Evolutionary conservation across 768 basidiomycete genomes (phyloP).

Genomic region (Inosperma sp.): DNA sequence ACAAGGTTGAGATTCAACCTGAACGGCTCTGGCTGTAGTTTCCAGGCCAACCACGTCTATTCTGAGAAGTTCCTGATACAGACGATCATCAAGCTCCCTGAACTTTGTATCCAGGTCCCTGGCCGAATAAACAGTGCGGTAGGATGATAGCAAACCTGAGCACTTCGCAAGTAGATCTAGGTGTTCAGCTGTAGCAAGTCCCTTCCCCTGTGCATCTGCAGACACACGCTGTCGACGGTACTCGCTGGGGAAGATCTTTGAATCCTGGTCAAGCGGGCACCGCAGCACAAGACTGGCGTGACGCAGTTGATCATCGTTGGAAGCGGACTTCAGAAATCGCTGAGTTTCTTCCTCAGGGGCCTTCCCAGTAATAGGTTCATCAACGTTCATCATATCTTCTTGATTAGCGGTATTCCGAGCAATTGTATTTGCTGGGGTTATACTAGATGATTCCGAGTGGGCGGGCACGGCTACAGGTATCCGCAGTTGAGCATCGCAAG

Average conservation of each 20-base stretch:
- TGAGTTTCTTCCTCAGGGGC: neutral
- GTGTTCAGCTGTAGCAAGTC: neutral
- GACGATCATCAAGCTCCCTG: neutral
- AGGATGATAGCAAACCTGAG: neutral
- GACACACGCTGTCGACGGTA: neutral
- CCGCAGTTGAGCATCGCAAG: no score
- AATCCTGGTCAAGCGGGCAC: neutral
- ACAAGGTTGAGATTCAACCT: no score
- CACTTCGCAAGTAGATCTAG: neutral
- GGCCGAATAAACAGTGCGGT: neutral
- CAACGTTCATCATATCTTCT: slow-evolving; percentile 1
- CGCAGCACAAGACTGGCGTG: neutral
- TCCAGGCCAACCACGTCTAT: neutral
- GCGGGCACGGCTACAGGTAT: no score
- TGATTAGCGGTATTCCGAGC: neutral
- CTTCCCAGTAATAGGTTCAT: neutral
- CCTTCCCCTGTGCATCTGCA: neutral
- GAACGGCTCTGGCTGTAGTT: neutral
- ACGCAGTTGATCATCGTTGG: neutral
- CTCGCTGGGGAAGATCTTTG: no score
- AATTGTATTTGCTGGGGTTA: no score
- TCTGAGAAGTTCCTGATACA: neutral
- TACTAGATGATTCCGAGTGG: no score
- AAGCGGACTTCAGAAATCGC: neutral
- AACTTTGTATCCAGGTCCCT: no score